phyloP scores from a whole-genome alignment of 2,329 filamentous ascomycete species.

The Fusarium sp. region DNA sequence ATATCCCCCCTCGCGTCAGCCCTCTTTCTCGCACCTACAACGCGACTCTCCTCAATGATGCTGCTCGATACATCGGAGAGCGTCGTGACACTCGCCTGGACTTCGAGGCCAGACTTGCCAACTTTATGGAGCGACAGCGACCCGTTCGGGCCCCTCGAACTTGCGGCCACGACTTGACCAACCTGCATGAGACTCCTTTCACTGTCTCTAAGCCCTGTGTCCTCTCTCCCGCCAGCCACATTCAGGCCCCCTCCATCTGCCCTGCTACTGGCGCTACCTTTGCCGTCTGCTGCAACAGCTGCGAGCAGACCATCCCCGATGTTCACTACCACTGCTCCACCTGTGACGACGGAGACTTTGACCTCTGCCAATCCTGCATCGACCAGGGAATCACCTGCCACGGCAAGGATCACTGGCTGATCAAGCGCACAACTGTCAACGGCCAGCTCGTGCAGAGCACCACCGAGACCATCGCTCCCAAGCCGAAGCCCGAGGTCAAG shows the following conservation, averaged over 20 bases:
- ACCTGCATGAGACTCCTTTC: slow-evolving; percentile 13
- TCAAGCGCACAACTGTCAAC: slow-evolving; percentile 86
- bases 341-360: slow-evolving; percentile 94
- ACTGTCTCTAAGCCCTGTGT: slow-evolving; percentile 3
- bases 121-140: slow-evolving; percentile 41
- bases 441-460: slow-evolving; percentile 86
- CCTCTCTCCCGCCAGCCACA: too few species aligned
- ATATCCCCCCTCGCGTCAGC: slow-evolving; percentile 39
- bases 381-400: slow-evolving; percentile 81
- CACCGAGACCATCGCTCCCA: slow-evolving; percentile 82
- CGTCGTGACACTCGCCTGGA: slow-evolving; percentile 39
- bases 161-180: neutral
- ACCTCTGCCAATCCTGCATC: slow-evolving; percentile 87
- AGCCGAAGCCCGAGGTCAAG: slow-evolving; percentile 51
- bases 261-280: slow-evolving; percentile 58
- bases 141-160: slow-evolving; percentile 8
- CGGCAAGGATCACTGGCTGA: slow-evolving; percentile 87
- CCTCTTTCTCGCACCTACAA: slow-evolving; percentile 45
- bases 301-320: slow-evolving; percentile 80
- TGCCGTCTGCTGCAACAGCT: slow-evolving; percentile 94
- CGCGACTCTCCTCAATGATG: slow-evolving; percentile 41
- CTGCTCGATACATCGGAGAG: slow-evolving; percentile 41
- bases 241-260: slow-evolving; percentile 10
- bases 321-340: slow-evolving; percentile 94
- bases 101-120: slow-evolving; percentile 44